Conservation (phyloP, 331 rosid species). For the Pyracantha coccinea region DNA sequence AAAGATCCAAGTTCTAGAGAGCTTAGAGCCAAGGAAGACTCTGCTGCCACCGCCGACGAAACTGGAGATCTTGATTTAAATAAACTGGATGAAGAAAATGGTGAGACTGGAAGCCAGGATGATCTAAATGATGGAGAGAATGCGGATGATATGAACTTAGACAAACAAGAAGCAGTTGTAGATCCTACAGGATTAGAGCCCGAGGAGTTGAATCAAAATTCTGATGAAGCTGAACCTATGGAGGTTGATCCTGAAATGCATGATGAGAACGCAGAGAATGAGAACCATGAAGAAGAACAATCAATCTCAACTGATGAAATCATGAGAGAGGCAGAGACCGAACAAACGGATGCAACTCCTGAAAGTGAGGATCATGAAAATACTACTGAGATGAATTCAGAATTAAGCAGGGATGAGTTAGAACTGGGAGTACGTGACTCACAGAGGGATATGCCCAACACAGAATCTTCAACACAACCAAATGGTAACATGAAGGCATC, state of each 20-base stretch:
- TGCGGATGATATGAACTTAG: constrained; percentile 37
- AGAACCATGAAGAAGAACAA: constrained; percentile 34
- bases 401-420: constrained; percentile 29
- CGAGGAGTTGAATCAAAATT: constrained; percentile 42
- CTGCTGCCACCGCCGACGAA: constrained; percentile 31
- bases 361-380: constrained; percentile 37
- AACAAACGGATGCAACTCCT: constrained; percentile 32
- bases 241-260: constrained; percentile 49
- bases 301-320: constrained; percentile 44
- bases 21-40: constrained; percentile 74
- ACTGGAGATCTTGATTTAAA: constrained; percentile 36
- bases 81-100: constrained; percentile 38
- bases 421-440: constrained; percentile 29
- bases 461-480: constrained; percentile 41
- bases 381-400: constrained; percentile 32
- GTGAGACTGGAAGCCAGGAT: constrained; percentile 45
- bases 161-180: constrained; percentile 47
- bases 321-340: constrained; percentile 52
- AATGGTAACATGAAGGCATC: constrained; percentile 38
- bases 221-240: constrained; percentile 42
- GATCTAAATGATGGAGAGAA: constrained; percentile 45
- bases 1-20: constrained; percentile 51
- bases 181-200: constrained; percentile 49
- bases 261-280: constrained; percentile 32
- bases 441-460: constrained; percentile 27